Base-by-base conservation (phyloP, 2,329 filamentous ascomycete species). In the Sarocladium brachiariae region DNA sequence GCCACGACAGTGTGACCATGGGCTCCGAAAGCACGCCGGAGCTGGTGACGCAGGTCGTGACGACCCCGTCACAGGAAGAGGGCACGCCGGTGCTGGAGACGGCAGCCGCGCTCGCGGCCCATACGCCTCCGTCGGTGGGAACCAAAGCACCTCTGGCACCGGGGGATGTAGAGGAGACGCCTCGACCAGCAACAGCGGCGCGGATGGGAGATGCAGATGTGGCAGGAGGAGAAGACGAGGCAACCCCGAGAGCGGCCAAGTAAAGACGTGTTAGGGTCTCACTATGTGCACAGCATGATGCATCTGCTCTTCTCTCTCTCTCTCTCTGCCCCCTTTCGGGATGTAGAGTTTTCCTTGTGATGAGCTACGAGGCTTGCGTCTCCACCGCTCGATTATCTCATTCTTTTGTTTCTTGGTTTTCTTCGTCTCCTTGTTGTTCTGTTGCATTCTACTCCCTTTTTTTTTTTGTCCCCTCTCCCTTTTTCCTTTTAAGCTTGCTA, bases 1-100 rank as follows among this genome's bases (percentile, higher is more conserved):
- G 89, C 62, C 86, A 92, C 59, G 92, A 95, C 46, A 96, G 91
- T 61, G 80, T 88, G 50, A 47, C 43, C 19, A 73, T 77, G 11
- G 66, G 69, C 10, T 75, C 76, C 2, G 77, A 79, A 43, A 73
- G 69, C 56, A 72, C 72, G 13, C 65, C 71, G 1, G 77, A 78
- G 55, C 71, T 73, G n/a, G 64, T 70, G n/a, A 77, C 76, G 3
- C 73, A 77, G 59, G 71, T 75, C 11, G 65, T 61, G 38, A 75
- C 72, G 8, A 78, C 74, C 14, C 75, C 77, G 1, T 71, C 67
- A 2, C 69, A 69, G 37, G 73, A 76, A 52, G 57, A 62, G 5
- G 31, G 43, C 7, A 56, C 51, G 18, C 21, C 47, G 33, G 58
- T 55, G 33, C 52, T 51, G 27, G 50, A 52, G 16, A 54, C 47